Evolutionary conservation across 345 rosid species (phyloP), one percentile per base, ranked within the genome.

Genomic region (Turritis glabra): DNA sequence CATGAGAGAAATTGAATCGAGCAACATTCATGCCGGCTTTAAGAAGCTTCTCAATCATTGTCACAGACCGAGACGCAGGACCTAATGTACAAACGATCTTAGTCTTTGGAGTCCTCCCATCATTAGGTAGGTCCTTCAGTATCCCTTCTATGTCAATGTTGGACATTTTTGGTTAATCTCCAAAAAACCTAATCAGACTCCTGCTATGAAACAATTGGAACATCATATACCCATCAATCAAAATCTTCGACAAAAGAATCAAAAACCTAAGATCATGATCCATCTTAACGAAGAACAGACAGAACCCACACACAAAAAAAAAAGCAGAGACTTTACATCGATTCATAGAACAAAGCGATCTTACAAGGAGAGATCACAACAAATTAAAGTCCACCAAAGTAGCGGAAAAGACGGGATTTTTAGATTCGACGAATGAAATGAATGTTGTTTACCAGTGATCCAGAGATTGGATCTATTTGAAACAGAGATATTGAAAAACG

Each of bases 141-240:
- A 93, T 83, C 53, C 98, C 98, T 70, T 84, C 90, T 0, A 91
- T 89, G 76, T 93, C 96, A 27, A 93, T 91, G 83, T 85, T 93
- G 29, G 96, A 90, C 98, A 93, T 93, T 64, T 37, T 68, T 52
- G 29, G 61, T 53, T 7, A 60, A 35, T 47, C 58, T 23, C 26
- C 47, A 44, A 46, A 58, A 59, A 23, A 5, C 56, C 57, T 50
- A 33, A n/a, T 21, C 48, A 35, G 18, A 26, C 19, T 55, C 72
- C 78, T 74, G 59, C 15, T 23, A 17, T 56, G 1, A 71, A 32
- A 32, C 21, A 23, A 17, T 55, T 23, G 4, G 1, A 41, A 44
- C 53, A 68, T 13, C 44, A 58, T 3, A 60, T 3, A 60, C 18
- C 25, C 33, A 69, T 46, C 8, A 32, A 44, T 46, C 78, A 21